These are phyloP conservation scores for Apiotrichum domesticum DNA, from an alignment of 1,284 basidiomycete species.

Conservation along the genomic window DNA sequence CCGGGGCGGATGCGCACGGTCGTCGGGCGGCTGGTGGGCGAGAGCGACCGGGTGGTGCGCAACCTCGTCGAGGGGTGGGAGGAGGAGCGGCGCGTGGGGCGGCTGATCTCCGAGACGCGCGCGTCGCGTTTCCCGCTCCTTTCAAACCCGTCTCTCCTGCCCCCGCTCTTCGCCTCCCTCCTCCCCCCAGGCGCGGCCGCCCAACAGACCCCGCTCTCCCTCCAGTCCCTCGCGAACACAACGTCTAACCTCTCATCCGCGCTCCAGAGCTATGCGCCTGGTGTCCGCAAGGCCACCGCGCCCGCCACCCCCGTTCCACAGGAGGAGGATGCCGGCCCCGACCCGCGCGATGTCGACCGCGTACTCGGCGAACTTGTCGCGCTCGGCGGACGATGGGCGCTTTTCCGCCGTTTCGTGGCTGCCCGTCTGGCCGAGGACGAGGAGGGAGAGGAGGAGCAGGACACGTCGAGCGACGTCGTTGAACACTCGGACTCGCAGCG, in stretches of 20 bases:
- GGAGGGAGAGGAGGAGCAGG: slow-evolving; percentile 17
- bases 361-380: slow-evolving; percentile 77
- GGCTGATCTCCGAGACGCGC: slow-evolving; percentile 45
- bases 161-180: slow-evolving; percentile 33
- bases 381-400: slow-evolving; percentile 83
- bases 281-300: slow-evolving; percentile 35
- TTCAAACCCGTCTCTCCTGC: slow-evolving; percentile 30
- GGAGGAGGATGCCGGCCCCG: slow-evolving; percentile 57
- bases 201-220: slow-evolving; percentile 22
- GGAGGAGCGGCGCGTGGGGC: slow-evolving; percentile 62
- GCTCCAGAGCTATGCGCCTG: slow-evolving; percentile 39
- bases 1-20: slow-evolving; percentile 76
- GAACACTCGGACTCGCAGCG: slow-evolving; percentile 51
- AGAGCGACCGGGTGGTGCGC: slow-evolving; percentile 77
- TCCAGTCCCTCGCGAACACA: slow-evolving; percentile 37
- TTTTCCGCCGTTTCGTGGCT: slow-evolving; percentile 81
- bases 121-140: slow-evolving; percentile 41
- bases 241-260: slow-evolving; percentile 48
- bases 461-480: slow-evolving; percentile 26
- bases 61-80: slow-evolving; percentile 79
- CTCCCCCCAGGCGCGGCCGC: slow-evolving; percentile 8
- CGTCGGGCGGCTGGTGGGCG: slow-evolving; percentile 67
- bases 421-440: slow-evolving; percentile 49
- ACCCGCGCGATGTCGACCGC: slow-evolving; percentile 85
- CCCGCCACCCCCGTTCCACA: slow-evolving; percentile 19